phyloP scores from a whole-genome alignment of 768 basidiomycete genomes.

The Brasilioporus rufonigricans region DNA sequence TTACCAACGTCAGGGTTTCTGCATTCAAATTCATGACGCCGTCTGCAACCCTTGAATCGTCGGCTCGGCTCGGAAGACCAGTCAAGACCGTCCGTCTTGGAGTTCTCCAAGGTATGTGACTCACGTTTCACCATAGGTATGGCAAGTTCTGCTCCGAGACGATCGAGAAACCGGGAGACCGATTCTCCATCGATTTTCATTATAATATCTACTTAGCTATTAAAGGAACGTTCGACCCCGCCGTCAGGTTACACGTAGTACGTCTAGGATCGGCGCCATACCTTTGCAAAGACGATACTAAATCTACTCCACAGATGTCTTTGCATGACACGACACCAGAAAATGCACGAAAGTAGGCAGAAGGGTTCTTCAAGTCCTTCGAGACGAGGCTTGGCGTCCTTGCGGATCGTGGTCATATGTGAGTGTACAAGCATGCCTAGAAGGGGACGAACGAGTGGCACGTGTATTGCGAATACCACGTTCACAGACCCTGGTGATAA shows the following conservation, averaged over 20 bases:
- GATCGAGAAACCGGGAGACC: conserved; percentile 49
- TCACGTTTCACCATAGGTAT: no score
- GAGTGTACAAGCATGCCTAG: background rate
- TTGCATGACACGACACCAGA: conserved; percentile 51
- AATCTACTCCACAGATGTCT: conserved; percentile 42
- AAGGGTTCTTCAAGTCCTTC: conserved; percentile 51
- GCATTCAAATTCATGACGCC: background rate
- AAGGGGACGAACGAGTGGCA: background rate
- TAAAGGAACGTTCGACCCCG: conserved; percentile 58
- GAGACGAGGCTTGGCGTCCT: conserved; percentile 46
- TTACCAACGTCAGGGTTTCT: conserved; percentile 29
- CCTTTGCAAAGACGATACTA: background rate
- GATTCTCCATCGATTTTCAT: conserved; percentile 49
- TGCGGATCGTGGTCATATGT: conserved; percentile 61
- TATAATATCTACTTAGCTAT: conserved; percentile 59
- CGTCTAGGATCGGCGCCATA: background rate
- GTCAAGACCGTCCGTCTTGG: background rate
- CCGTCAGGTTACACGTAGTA: conserved; percentile 42
- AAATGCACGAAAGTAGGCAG: conserved; percentile 51
- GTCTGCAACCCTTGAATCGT: conserved; percentile 8
- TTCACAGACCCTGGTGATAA: conserved; percentile 6
- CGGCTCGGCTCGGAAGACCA: conserved; percentile 2
- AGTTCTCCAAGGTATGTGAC: background rate
- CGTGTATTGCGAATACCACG: background rate
- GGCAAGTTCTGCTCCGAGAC: conserved; percentile 41